Conservation (phyloP, 768 basidiomycete species). For the Boletus vermiculosoides region DNA sequence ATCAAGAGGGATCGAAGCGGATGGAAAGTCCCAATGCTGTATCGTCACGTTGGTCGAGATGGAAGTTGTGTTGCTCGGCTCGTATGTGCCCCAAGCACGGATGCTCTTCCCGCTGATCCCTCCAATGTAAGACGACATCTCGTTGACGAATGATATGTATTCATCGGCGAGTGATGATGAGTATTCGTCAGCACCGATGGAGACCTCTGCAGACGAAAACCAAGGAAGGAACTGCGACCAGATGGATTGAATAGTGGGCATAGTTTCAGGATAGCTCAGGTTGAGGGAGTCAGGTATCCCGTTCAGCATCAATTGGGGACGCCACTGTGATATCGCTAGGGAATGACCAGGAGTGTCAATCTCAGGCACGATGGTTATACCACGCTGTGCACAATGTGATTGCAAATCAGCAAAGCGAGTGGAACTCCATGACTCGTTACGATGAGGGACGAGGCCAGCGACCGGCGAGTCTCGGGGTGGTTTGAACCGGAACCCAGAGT, state of each 20-base stretch:
- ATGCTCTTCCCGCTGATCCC: conserved; percentile 36
- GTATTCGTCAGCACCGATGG: conserved; percentile 49
- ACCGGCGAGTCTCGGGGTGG: conserved; percentile 35
- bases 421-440: conserved; percentile 42
- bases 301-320: conserved; percentile 39
- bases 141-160: conserved; percentile 44
- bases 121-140: conserved; percentile 39
- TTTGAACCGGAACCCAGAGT: conserved; percentile 43
- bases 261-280: conserved; percentile 40
- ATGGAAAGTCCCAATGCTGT: conserved; percentile 44
- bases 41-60: conserved; percentile 42
- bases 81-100: conserved; percentile 43
- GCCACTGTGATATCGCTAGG: conserved; percentile 46
- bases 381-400: conserved; percentile 36
- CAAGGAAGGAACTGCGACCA: conserved; percentile 43
- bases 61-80: conserved; percentile 36
- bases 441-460: conserved; percentile 35
- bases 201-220: conserved; percentile 41
- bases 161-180: conserved; percentile 36
- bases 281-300: conserved; percentile 38
- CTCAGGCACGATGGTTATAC: conserved; percentile 42
- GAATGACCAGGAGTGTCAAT: conserved; percentile 47
- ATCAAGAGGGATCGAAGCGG: conserved; percentile 32
- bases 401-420: conserved; percentile 36
- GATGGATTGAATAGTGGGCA: conserved; percentile 42